Percentiles rank a stretch among this genome's conserved stretches.
Evolutionary conservation across 805 yeast species (phyloP).

Genomic region (Torulaspora maleeae): DNA sequence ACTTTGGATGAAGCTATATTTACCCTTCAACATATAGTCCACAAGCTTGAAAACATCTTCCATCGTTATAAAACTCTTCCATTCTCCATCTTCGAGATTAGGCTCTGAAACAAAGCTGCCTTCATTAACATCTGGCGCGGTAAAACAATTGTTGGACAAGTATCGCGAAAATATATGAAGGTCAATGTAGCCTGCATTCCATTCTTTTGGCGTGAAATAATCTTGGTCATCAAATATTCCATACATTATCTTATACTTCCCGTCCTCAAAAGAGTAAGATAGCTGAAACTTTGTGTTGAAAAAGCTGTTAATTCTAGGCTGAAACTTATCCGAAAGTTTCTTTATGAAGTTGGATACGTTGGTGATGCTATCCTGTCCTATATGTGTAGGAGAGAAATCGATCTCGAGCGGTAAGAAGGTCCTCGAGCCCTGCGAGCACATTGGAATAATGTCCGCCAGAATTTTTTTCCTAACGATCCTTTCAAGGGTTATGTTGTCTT

Average conservation of each 20-base stretch:
- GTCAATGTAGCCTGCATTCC: slow-evolving; percentile 6
- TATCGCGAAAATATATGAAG: slow-evolving; percentile 13
- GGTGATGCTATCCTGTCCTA: not conserved
- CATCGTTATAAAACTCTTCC: slow-evolving; percentile 13
- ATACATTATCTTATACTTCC: slow-evolving; percentile 8
- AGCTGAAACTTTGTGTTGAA: slow-evolving; percentile 12
- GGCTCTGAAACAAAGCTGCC: not conserved
- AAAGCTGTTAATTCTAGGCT: slow-evolving; percentile 8
- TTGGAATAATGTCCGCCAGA: slow-evolving; percentile 11
- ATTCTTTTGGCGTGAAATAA: slow-evolving; percentile 1
- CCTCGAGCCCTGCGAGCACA: slow-evolving; percentile 12
- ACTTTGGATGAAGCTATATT: slow-evolving; percentile 11
- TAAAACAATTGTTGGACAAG: not conserved
- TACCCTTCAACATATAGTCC: slow-evolving; percentile 12
- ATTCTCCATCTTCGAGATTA: not conserved
- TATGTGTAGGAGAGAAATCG: slow-evolving; percentile 6
- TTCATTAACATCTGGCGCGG: not conserved
- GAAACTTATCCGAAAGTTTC: slow-evolving; percentile 9
- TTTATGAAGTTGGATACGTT: slow-evolving; percentile 4
- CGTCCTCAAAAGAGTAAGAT: slow-evolving; percentile 8
- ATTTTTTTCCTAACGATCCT: slow-evolving; percentile 11
- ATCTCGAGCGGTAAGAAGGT: slow-evolving; percentile 5
- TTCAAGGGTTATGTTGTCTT: slow-evolving; percentile 11
- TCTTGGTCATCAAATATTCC: slow-evolving; percentile 11
- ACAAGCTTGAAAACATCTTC: slow-evolving; percentile 7